These are phyloP conservation scores for Amesomyces nigricolor DNA, from an alignment of 2,329 filamentous ascomycete genomes.

Conservation along the genomic window DNA sequence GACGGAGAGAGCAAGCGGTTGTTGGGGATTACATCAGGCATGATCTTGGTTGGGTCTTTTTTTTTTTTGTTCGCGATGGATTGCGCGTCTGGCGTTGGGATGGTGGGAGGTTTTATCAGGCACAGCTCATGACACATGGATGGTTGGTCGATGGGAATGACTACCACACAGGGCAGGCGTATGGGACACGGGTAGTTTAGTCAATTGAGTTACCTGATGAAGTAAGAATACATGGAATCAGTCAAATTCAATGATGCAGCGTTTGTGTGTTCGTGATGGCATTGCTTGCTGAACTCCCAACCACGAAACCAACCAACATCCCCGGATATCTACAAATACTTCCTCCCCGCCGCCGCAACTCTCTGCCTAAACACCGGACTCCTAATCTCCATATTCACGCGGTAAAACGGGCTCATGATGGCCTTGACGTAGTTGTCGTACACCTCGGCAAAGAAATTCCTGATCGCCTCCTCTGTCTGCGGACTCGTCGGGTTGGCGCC, in stretches of 20 bases:
- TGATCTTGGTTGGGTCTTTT: not conserved
- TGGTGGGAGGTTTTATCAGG: not conserved
- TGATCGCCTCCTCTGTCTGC: constrained; percentile 90
- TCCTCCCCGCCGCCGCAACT: constrained; percentile 83
- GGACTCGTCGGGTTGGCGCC: constrained; percentile 80
- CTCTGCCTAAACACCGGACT: constrained; percentile 80
- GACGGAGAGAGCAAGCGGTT: not conserved
- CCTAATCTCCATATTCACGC: constrained; percentile 73
- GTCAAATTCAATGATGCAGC: not conserved
- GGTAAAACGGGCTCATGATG: constrained; percentile 95
- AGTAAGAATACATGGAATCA: constrained; percentile 16
- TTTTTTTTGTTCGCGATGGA: not conserved
- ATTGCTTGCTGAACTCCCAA: too few species aligned
- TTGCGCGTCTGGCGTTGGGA: too few species aligned
- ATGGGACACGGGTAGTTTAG: too few species aligned
- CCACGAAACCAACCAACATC: not conserved
- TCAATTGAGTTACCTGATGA: not conserved
- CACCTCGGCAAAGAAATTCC: constrained; percentile 89
- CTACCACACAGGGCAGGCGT: too few species aligned
- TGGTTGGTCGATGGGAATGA: not conserved
- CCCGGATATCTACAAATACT: constrained; percentile 61
- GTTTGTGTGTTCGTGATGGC: too few species aligned
- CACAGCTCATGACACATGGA: not conserved
- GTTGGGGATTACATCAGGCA: not conserved
- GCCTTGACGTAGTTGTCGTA: constrained; percentile 98